phyloP scores from a whole-genome alignment of 2,329 filamentous ascomycete genomes.

The Penicillium palitans region DNA sequence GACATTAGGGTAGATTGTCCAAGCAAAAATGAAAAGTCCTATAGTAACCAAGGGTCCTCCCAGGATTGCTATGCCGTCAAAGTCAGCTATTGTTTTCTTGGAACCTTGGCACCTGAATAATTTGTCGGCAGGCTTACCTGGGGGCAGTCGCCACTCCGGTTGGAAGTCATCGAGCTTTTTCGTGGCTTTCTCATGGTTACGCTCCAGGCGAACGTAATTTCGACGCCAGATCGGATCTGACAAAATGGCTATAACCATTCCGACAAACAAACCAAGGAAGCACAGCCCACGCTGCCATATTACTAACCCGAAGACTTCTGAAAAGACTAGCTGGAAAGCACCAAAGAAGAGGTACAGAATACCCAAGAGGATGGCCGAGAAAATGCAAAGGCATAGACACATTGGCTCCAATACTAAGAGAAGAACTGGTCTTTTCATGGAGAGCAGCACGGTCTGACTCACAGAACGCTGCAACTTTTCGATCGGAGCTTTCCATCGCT shows the following conservation, averaged over 20 bases:
- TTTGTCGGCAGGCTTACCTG: constrained; percentile 48
- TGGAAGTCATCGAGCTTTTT: constrained; percentile 58
- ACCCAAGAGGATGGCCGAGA: constrained; percentile 81
- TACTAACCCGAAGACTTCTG: constrained; percentile 70
- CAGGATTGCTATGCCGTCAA: constrained; percentile 51
- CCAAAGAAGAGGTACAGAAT: constrained; percentile 91
- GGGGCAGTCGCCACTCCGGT: constrained; percentile 82
- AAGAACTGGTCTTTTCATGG: constrained; percentile 68
- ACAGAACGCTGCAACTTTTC: constrained; percentile 73
- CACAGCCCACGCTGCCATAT: constrained; percentile 77
- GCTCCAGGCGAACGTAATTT: constrained; percentile 45
- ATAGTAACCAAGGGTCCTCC: constrained; percentile 77
- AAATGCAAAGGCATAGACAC: constrained; percentile 77
- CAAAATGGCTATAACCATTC: constrained; percentile 48
- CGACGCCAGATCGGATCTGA: constrained; percentile 50
- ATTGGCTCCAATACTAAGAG: constrained; percentile 81
- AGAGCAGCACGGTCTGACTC: constrained; percentile 57
- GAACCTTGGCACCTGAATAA: neutral
- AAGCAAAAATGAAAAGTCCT: constrained; percentile 85
- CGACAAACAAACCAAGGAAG: constrained; percentile 62
- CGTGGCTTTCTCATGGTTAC: constrained; percentile 37
- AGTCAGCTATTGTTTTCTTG: neutral
- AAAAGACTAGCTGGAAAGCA: constrained; percentile 79
- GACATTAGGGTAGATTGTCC: constrained; percentile 72
- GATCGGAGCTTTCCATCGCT: constrained; percentile 72